These are phyloP conservation scores for Coniferiporia sulphurascens DNA, from an alignment of 1,284 basidiomycete genomes.

Conservation along the genomic window DNA sequence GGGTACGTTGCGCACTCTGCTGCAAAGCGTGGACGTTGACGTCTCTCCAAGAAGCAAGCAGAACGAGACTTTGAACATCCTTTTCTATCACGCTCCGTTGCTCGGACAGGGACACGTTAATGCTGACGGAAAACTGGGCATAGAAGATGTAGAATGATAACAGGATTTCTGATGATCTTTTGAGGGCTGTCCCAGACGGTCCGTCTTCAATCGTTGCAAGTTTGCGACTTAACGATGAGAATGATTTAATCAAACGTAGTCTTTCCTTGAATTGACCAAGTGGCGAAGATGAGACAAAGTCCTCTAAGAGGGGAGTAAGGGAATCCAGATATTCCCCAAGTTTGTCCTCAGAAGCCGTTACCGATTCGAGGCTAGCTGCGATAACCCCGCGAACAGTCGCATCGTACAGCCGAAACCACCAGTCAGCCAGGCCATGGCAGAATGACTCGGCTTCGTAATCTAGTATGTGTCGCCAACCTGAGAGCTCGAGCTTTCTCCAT, in stretches of 20 bases:
- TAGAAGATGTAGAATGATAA: conserved; percentile 64
- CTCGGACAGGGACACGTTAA: conserved; percentile 49
- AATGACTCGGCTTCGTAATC: conserved; percentile 67
- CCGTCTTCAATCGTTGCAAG: conserved; percentile 30
- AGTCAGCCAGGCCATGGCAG: conserved; percentile 61
- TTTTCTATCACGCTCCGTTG: conserved; percentile 72
- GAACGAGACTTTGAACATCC: conserved; percentile 83
- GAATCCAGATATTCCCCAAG: conserved; percentile 56
- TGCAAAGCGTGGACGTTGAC: conserved; percentile 93
- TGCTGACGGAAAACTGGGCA: conserved; percentile 49
- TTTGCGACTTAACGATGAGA: conserved; percentile 46
- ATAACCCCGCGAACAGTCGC: conserved; percentile 64
- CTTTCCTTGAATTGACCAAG: conserved; percentile 80
- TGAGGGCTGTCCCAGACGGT: conserved; percentile 30
- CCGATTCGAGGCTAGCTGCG: conserved; percentile 39
- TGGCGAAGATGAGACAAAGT: conserved; percentile 75
- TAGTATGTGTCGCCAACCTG: conserved; percentile 83
- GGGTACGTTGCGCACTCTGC: conserved; percentile 87
- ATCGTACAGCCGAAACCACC: conserved; percentile 94
- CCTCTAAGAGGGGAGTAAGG: conserved; percentile 77
- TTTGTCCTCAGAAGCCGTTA: conserved; percentile 29
- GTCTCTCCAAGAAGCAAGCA: conserved; percentile 97
- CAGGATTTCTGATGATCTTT: conserved; percentile 3
- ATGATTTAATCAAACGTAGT: conserved; percentile 68
- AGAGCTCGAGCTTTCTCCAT: conserved; percentile 89